Percentiles rank a stretch among this genome's conserved stretches.
Conservation (phyloP, 2,329 filamentous ascomycete species). For the Curvularia lunata region DNA sequence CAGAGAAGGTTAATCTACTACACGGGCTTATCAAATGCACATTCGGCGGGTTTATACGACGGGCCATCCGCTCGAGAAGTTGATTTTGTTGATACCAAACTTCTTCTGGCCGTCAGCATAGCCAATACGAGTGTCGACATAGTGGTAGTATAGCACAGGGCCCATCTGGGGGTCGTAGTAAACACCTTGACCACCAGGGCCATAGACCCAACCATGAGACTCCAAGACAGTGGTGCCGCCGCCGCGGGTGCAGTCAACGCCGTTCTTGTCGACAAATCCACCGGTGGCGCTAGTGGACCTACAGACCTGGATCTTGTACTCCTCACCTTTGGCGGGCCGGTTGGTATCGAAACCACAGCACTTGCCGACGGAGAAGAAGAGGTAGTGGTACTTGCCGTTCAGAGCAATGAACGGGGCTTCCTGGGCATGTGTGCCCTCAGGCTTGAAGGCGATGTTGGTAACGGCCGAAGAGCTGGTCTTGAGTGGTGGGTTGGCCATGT, state of each 20-base stretch:
- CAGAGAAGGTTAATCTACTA: too few relatives aligned
- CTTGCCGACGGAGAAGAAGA: slow-evolving; percentile 67
- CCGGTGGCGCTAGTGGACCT: slow-evolving; percentile 60
- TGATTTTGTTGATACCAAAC: slow-evolving; percentile 60
- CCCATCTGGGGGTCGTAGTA: slow-evolving; percentile 59
- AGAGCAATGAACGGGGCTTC: slow-evolving; percentile 66
- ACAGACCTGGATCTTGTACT: slow-evolving; percentile 72
- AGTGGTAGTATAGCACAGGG: slow-evolving; percentile 68
- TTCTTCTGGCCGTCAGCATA: slow-evolving; percentile 59
- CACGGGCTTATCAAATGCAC: too few relatives aligned
- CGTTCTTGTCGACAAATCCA: slow-evolving; percentile 63
- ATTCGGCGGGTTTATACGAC: slow-evolving; percentile 32
- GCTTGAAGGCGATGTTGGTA: slow-evolving; percentile 62
- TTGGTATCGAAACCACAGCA: slow-evolving; percentile 66
- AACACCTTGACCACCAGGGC: slow-evolving; percentile 69
- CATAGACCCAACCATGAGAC: slow-evolving; percentile 67
- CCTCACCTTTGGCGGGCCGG: slow-evolving; percentile 61
- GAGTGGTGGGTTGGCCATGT: slow-evolving; percentile 52
- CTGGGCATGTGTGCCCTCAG: slow-evolving; percentile 58
- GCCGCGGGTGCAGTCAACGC: slow-evolving; percentile 59
- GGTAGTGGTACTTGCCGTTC: slow-evolving; percentile 65
- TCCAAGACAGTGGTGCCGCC: slow-evolving; percentile 68
- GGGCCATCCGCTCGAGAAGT: slow-evolving; percentile 60
- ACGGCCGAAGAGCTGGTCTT: slow-evolving; percentile 40
- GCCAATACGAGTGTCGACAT: slow-evolving; percentile 62